phyloP scores from a whole-genome alignment of 2,329 filamentous ascomycete species.

The Aspergillus pseudoglaucus region DNA sequence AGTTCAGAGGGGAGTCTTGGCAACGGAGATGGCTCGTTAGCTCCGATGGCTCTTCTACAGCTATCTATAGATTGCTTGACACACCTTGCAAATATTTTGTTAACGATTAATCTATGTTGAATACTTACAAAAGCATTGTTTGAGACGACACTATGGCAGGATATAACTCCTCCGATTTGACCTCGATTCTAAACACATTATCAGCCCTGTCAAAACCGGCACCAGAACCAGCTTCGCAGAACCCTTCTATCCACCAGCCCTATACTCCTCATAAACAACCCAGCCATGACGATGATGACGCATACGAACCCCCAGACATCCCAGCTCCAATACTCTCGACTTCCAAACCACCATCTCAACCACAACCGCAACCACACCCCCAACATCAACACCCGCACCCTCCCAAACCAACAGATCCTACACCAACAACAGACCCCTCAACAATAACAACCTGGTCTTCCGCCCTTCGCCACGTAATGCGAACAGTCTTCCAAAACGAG shows the following conservation, averaged over 20 bases:
- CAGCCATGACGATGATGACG: conserved; percentile 1
- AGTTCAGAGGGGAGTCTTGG: not conserved
- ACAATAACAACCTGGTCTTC: conserved; percentile 48
- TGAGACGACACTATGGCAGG: not conserved
- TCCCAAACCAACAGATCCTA: conserved; percentile 2
- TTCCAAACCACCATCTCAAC: conserved; percentile 1
- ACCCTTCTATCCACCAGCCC: not conserved
- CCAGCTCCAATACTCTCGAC: conserved; percentile 1
- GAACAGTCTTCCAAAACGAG: conserved; percentile 42
- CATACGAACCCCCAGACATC: conserved; percentile 15
- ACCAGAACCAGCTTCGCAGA: not conserved
- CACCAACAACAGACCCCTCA: conserved; percentile 32
- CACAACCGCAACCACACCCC: not conserved
- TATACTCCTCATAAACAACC: not conserved
- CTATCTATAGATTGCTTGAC: too few relatives aligned
- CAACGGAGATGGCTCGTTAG: not conserved
- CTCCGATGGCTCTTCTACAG: not conserved
- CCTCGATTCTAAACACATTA: conserved; percentile 37
- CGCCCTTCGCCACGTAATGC: conserved; percentile 47
- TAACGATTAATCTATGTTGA: too few relatives aligned
- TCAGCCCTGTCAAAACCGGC: conserved; percentile 26
- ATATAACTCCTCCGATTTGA: conserved; percentile 31
- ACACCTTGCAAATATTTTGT: too few relatives aligned
- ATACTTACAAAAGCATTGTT: conserved; percentile 8
- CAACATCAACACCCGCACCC: conserved; percentile 1